Percentiles rank a stretch among this genome's conserved stretches.
Evolutionary conservation across 116 monocot genomes (phyloP).

Genomic region (Cymodocea nodosa): DNA sequence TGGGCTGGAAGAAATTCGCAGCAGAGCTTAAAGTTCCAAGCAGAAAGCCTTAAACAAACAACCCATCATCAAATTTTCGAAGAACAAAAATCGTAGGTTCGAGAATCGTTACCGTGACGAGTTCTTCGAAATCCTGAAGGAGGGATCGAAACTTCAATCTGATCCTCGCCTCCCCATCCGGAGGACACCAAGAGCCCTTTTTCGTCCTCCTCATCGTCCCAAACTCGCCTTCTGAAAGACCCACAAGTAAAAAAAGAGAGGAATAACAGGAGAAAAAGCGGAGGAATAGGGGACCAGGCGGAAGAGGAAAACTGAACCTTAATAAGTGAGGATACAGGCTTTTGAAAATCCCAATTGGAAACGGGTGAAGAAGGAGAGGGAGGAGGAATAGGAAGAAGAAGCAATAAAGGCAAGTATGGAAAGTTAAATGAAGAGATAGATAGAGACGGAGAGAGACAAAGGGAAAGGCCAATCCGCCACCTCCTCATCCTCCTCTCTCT

Average conservation of each 20-base stretch:
- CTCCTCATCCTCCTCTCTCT: background rate
- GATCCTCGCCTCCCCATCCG: constrained; percentile 14
- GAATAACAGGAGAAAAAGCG: no score
- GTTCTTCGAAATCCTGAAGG: constrained; percentile 27
- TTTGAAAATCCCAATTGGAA: no score
- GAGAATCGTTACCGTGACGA: constrained; percentile 22
- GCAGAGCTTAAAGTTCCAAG: background rate
- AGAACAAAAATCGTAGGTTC: background rate
- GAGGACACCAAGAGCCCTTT: background rate
- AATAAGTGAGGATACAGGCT: no score
- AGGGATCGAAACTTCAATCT: constrained; percentile 23
- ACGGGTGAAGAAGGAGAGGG: background rate
- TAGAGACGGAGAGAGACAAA: background rate
- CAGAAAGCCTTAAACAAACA: background rate
- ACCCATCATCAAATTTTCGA: background rate
- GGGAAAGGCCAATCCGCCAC: constrained; percentile 11
- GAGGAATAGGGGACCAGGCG: no score
- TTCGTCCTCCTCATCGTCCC: constrained; percentile 25
- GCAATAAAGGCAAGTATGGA: constrained; percentile 7
- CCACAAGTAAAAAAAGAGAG: no score
- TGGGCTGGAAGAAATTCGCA: background rate
- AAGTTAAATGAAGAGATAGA: constrained; percentile 10
- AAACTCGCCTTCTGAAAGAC: background rate
- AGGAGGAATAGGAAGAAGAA: constrained; percentile 5
- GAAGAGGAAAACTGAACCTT: no score